These are phyloP conservation scores for Geotrichum carabidarum DNA, from an alignment of 1,139 yeast species.

Conservation along the genomic window DNA sequence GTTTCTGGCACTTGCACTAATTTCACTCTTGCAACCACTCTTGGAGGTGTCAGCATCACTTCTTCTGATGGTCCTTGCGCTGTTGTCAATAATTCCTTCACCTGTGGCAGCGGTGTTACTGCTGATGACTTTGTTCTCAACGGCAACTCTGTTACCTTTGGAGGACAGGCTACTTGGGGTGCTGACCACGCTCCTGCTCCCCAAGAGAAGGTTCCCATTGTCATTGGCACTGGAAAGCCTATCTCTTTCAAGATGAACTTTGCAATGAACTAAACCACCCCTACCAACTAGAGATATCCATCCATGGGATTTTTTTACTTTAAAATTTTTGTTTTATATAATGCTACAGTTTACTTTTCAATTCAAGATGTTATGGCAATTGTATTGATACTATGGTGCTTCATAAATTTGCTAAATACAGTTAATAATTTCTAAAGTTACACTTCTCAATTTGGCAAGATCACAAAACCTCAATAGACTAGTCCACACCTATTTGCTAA, in stretches of 20 bases:
- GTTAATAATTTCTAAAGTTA: background rate
- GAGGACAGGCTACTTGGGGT: slow-evolving; percentile 63
- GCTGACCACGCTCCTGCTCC: slow-evolving; percentile 48
- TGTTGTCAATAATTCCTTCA: slow-evolving; percentile 40
- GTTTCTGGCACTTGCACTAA: slow-evolving; percentile 81
- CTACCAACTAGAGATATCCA: too few species aligned
- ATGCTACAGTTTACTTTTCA: background rate
- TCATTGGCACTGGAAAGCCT: slow-evolving; percentile 44
- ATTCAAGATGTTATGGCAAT: background rate
- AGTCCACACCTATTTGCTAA: too few species aligned
- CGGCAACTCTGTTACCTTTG: slow-evolving; percentile 46
- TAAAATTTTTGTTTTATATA: background rate
- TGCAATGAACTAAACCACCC: slow-evolving; percentile 19
- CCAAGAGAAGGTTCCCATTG: slow-evolving; percentile 50
- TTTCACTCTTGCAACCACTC: slow-evolving; percentile 49
- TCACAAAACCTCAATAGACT: too few species aligned
- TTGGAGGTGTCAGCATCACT: slow-evolving; percentile 62
- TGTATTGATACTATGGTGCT: background rate
- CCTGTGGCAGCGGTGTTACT: slow-evolving; percentile 32
- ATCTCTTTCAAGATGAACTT: slow-evolving; percentile 44
- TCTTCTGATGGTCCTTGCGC: slow-evolving; percentile 74
- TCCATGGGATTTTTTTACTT: background rate
- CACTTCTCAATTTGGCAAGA: background rate
- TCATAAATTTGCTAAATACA: background rate
- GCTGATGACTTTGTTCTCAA: slow-evolving; percentile 33